phyloP scores from a whole-genome alignment of 495 filamentous ascomycete species.

The Amphirosellinia nigrospora region DNA sequence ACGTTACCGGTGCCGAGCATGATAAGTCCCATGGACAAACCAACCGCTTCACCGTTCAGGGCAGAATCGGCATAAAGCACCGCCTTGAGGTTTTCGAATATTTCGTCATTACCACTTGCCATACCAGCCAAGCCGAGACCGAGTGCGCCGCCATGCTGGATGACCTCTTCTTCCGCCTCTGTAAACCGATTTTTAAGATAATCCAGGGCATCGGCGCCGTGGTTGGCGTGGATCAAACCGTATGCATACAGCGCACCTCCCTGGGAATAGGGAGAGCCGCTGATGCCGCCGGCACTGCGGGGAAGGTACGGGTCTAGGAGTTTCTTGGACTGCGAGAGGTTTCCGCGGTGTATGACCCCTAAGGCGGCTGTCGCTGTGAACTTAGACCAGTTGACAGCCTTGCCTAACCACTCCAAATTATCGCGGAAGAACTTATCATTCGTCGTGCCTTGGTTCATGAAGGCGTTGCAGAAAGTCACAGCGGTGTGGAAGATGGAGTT shows the following conservation, averaged over 20 bases:
- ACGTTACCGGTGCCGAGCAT: constrained; percentile 96
- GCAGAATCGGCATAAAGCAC: constrained; percentile 93
- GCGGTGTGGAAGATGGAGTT: constrained; percentile 99
- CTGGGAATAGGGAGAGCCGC: constrained; percentile 90
- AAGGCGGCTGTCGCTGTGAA: constrained; percentile 97
- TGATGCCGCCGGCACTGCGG: constrained; percentile 67
- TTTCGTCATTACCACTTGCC: constrained; percentile 88
- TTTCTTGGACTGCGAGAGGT: constrained; percentile 89
- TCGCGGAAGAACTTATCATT: constrained; percentile 97
- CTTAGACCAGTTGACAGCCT: constrained; percentile 99
- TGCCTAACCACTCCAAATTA: constrained; percentile 97
- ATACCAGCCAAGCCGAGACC: constrained; percentile 97
- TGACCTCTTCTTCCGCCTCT: constrained; percentile 86
- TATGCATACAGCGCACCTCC: constrained; percentile 95
- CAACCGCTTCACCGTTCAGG: constrained; percentile 95
- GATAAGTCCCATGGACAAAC: constrained; percentile 92
- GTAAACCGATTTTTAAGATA: constrained; percentile 88
- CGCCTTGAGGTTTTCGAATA: constrained; percentile 87
- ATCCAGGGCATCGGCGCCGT: constrained; percentile 89
- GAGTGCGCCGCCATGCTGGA: constrained; percentile 94
- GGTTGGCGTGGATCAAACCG: constrained; percentile 96
- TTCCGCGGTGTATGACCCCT: constrained; percentile 95
- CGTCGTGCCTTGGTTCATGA: constrained; percentile 99
- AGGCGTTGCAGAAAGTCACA: constrained; percentile 95
- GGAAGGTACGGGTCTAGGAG: constrained; percentile 95